Percentiles rank a stretch among this genome's conserved stretches.
Evolutionary conservation across 1,284 basidiomycete genomes (phyloP).

Genomic region (Ustilago cynodontis): DNA sequence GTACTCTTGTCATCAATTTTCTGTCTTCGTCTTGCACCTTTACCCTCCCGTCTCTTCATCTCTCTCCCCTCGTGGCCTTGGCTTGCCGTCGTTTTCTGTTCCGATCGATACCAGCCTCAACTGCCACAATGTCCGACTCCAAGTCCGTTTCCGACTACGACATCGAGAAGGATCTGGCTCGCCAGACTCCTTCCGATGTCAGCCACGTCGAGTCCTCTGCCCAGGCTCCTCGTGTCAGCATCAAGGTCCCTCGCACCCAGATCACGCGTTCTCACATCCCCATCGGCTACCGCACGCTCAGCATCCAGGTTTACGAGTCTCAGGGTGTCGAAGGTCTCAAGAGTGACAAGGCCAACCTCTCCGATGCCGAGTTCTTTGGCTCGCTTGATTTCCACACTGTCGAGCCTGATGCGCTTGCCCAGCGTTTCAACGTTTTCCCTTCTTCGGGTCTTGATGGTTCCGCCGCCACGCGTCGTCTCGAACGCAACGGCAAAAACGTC

Average conservation of each 20-base stretch:
- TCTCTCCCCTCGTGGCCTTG: constrained; percentile 8
- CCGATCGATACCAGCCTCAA: constrained; percentile 19
- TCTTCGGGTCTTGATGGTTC: constrained; percentile 73
- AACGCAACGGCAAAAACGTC: constrained; percentile 73
- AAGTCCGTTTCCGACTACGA: constrained; percentile 39
- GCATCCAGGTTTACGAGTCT: constrained; percentile 59
- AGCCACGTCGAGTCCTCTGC: constrained; percentile 18
- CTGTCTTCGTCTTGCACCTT: constrained; percentile 2
- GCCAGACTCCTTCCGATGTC: constrained; percentile 22
- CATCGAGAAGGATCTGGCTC: constrained; percentile 40
- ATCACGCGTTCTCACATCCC: constrained; percentile 50
- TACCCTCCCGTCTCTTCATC: constrained; percentile 3
- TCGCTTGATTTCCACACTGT: constrained; percentile 75
- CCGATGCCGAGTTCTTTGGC: constrained; percentile 45
- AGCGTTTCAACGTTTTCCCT: constrained; percentile 73
- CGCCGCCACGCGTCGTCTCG: constrained; percentile 73
- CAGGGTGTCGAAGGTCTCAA: constrained; percentile 37
- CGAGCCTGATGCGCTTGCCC: constrained; percentile 72
- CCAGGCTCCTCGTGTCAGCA: constrained; percentile 32
- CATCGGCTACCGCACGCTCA: constrained; percentile 63
- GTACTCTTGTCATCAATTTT: background rate
- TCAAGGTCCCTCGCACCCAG: constrained; percentile 47
- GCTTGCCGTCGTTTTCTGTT: constrained; percentile 23
- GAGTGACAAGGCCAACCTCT: constrained; percentile 35
- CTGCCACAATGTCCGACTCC: constrained; percentile 32